Evolutionary conservation across 148 eudicot species (phyloP).

Genomic region (Persicaria tinctoria): DNA sequence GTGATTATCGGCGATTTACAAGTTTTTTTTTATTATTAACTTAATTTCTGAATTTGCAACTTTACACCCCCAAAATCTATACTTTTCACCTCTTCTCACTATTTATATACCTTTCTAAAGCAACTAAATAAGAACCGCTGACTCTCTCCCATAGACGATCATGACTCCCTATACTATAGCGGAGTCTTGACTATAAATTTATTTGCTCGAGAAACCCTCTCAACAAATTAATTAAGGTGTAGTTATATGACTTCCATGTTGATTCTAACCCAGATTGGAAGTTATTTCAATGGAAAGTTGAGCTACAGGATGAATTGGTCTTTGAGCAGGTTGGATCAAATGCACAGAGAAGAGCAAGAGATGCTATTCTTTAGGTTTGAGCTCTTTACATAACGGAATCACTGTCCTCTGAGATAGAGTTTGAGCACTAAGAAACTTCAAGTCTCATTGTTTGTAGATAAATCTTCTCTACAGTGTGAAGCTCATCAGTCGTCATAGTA

Average conservation of each 20-base stretch:
- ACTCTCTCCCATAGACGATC: too few relatives aligned
- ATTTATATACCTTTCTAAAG: too few relatives aligned
- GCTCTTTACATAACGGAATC: constrained; percentile 50
- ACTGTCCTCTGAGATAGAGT: constrained; percentile 54
- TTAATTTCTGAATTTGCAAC: too few relatives aligned
- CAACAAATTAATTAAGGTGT: constrained; percentile 38
- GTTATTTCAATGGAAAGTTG: constrained; percentile 77
- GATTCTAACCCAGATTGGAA: constrained; percentile 52
- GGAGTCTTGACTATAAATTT: too few relatives aligned
- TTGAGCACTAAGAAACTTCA: constrained; percentile 70
- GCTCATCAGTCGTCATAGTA: constrained; percentile 82
- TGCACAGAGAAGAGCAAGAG: constrained; percentile 56
- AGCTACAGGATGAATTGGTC: constrained; percentile 83
- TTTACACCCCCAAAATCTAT: too few relatives aligned
- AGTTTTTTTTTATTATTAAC: too few relatives aligned
- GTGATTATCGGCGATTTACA: too few relatives aligned
- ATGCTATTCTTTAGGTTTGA: constrained; percentile 30
- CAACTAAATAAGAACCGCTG: too few relatives aligned
- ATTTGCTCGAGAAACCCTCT: too few relatives aligned
- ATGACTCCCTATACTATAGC: too few relatives aligned
- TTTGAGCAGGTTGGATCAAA: constrained; percentile 89
- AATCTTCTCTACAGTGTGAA: constrained; percentile 48
- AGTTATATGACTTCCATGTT: constrained; percentile 40
- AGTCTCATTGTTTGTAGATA: constrained; percentile 86
- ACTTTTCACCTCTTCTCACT: too few relatives aligned